These are phyloP conservation scores for Fusarium piperis DNA, from an alignment of 2,329 filamentous ascomycete species.

Conservation along the genomic window DNA sequence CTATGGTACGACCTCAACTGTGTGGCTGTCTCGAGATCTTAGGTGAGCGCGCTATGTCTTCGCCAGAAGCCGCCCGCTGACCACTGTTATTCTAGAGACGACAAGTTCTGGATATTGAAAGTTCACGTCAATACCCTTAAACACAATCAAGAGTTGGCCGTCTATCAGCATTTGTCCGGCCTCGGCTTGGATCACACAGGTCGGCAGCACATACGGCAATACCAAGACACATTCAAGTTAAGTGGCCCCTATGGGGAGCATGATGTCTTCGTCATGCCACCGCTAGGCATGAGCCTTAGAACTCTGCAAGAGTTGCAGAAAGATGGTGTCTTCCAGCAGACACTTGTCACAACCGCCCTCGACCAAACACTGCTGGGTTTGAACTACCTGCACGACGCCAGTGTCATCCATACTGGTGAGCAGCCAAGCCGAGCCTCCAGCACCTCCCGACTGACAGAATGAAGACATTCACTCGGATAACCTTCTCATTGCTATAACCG, in stretches of 20 bases:
- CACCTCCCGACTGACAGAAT: not conserved
- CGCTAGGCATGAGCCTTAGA: constrained; percentile 51
- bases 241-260: constrained; percentile 46
- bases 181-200: constrained; percentile 42
- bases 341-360: constrained; percentile 39
- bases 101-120: constrained; percentile 46
- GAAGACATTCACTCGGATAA: constrained; percentile 51
- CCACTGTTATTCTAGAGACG: constrained; percentile 16
- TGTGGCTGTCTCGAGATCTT: constrained; percentile 54
- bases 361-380: constrained; percentile 38
- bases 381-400: constrained; percentile 39
- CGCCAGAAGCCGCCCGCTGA: not conserved
- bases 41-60: constrained; percentile 8
- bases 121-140: constrained; percentile 45
- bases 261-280: constrained; percentile 46
- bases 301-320: constrained; percentile 46
- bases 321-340: constrained; percentile 39
- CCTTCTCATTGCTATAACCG: constrained; percentile 46
- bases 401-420: constrained; percentile 43
- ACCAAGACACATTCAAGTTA: constrained; percentile 49
- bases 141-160: constrained; percentile 43
- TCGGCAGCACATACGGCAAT: constrained; percentile 42
- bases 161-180: constrained; percentile 43
- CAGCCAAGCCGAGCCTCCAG: not conserved
- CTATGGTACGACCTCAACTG: constrained; percentile 52